Evolutionary conservation across 805 yeast species (phyloP), one percentile per base, ranked within the genome.

Genomic region (Lipomyces spencermartinsiae): DNA sequence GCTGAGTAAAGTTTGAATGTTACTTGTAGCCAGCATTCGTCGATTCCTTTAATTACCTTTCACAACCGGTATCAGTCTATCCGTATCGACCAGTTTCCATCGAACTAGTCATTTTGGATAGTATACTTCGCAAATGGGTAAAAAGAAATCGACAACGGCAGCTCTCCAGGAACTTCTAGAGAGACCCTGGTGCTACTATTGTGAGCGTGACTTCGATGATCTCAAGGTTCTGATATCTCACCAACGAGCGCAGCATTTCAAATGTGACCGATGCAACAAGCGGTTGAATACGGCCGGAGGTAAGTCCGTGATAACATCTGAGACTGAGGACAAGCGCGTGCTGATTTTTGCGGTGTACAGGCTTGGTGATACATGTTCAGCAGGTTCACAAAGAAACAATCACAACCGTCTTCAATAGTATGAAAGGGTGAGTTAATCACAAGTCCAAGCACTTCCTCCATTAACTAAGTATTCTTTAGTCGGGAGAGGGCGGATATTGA

Each of bases 171-270:
- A 64, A 29, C 63, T 73, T 56, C 68, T 73, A 16, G 67, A 69
- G 22, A 63, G 72, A 29, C 75, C 75, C 8, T 73, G 75, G 75
- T 73, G 75, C 58, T 73, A 68, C 46, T 73, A 73, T 60, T 73
- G 75, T 57, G 75, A 73, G 31, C 67, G 75, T n/a, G 71, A 66
- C 43, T 73, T 73, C 58, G 75, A 73, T 43, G 74, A 73, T 58
- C 62, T 73, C 49, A 73, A 73, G 34, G 75, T 73, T 9, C 65
- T 73, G 35, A 71, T 73, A 25, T 73, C 73, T 55, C 75, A 73
- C 55, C 75, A 73, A 61, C 65, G 74, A 49, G 71, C 73, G 10
- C 70, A 69, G 53, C 75, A 73, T 67, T 73, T 67, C 43, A 69
- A 71, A 63, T 73, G 75, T 49, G 75, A 73, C 29, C 67, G 59